Conservation (phyloP, 2,329 filamentous ascomycete genomes). For the Pezizomycotina sp. region DNA sequence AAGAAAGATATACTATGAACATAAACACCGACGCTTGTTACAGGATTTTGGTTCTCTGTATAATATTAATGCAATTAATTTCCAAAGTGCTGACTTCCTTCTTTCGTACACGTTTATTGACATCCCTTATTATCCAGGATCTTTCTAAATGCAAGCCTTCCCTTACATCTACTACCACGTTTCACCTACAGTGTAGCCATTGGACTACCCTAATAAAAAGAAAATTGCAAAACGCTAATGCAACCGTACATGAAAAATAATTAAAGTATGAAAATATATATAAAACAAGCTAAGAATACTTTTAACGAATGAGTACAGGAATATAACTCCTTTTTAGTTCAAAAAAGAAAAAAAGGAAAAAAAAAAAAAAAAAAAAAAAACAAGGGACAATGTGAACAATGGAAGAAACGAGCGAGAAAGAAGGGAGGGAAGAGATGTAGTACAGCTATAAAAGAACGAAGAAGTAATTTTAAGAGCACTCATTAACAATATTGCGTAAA, state of each 20-base stretch:
- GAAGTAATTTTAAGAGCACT: slow-evolving; percentile 28
- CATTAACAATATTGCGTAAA: slow-evolving; percentile 62
- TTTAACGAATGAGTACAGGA: no score
- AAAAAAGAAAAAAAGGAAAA: neutral
- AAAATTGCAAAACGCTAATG: no score
- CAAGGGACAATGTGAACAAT: neutral
- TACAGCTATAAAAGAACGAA: neutral
- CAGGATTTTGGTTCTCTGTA: no score
- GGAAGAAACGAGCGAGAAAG: neutral
- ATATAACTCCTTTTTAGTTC: neutral
- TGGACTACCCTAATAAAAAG: no score
- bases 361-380: slow-evolving; percentile 1
- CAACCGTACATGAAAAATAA: no score
- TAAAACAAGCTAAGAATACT: no score
- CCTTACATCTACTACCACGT: neutral
- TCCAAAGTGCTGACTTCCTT: neutral
- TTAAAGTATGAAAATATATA: no score
- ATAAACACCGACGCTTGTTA: no score
- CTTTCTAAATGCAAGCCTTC: slow-evolving; percentile 1
- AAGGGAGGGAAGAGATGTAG: neutral
- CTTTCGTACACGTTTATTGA: no score
- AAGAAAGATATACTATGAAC: neutral
- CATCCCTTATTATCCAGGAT: slow-evolving; percentile 1
- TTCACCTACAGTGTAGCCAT: no score
- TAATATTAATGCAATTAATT: neutral